A percentile compares a stretch with the other conserved stretches of the same genome.
Evolutionary conservation across 305 asterid species (phyloP).

Genomic region (Caryopteris hybrid): DNA sequence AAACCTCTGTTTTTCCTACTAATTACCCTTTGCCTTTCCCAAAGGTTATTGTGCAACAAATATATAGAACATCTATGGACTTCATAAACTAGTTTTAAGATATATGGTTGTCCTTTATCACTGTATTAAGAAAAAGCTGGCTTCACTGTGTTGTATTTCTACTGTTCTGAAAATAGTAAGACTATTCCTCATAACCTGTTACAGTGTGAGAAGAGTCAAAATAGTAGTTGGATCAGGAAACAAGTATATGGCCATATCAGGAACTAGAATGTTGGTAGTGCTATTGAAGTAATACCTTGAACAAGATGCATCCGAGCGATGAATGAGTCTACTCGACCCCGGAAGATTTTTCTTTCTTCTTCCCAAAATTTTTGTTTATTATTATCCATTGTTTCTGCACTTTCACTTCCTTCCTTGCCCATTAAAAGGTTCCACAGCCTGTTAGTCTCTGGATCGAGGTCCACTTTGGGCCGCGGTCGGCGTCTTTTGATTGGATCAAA

Average conservation of each 20-base stretch:
- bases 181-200: not conserved
- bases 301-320: conserved; percentile 89
- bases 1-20: not conserved
- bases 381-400: conserved; percentile 36
- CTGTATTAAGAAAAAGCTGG: not conserved
- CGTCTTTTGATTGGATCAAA: conserved; percentile 47
- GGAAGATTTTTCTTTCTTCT: conserved; percentile 63
- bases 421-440: conserved; percentile 69
- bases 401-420: conserved; percentile 56
- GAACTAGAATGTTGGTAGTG: not conserved
- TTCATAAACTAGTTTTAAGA: not conserved
- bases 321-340: conserved; percentile 77
- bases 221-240: not conserved
- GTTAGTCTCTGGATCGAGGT: conserved; percentile 77
- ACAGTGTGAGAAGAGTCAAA: not conserved
- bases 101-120: not conserved
- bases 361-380: conserved; percentile 72
- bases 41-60: not conserved
- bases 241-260: not conserved
- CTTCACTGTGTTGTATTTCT: not conserved
- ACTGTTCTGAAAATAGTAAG: not conserved
- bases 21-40: not conserved
- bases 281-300: conserved; percentile 58
- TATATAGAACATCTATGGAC: not conserved
- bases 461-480: conserved; percentile 65